phyloP scores from a whole-genome alignment of 1,284 basidiomycete genomes.

The Pyrrhoderma lamaoense region DNA sequence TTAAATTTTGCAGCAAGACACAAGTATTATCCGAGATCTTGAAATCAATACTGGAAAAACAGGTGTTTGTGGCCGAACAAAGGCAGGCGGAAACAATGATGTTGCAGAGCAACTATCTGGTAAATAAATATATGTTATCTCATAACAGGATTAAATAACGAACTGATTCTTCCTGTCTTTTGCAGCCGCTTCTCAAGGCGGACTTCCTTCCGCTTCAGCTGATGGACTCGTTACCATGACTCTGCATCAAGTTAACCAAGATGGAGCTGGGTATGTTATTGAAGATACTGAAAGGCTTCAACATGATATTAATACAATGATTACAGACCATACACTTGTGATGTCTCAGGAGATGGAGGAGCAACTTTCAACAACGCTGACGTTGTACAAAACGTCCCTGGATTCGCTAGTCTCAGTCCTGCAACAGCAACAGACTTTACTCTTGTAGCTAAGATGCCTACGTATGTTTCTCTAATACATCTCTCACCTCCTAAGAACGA shows the following conservation, averaged over 20 bases:
- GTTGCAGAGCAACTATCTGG: constrained; percentile 21
- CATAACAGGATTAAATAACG: too few relatives aligned
- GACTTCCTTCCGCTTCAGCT: constrained; percentile 19
- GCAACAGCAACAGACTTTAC: constrained; percentile 23
- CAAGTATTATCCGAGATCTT: constrained; percentile 22
- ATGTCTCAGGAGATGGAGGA: constrained; percentile 22
- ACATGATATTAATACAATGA: too few relatives aligned
- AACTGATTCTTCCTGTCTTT: too few relatives aligned
- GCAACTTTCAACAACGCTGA: constrained; percentile 19
- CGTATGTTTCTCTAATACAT: constrained; percentile 13
- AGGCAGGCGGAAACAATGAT: constrained; percentile 22
- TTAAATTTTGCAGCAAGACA: constrained; percentile 20
- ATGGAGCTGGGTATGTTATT: constrained; percentile 21
- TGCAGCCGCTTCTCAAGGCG: constrained; percentile 20
- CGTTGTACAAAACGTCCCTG: constrained; percentile 23
- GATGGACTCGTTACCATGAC: constrained; percentile 23
- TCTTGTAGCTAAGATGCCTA: constrained; percentile 20
- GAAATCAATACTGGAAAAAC: constrained; percentile 21
- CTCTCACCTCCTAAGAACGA: too few relatives aligned
- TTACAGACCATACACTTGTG: constrained; percentile 21
- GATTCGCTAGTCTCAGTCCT: constrained; percentile 17
- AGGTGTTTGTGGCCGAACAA: constrained; percentile 23
- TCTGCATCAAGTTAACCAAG: constrained; percentile 24
- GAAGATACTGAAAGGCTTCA: not conserved
- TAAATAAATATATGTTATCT: too few relatives aligned